Base-by-base conservation (phyloP, 1,284 basidiomycete genomes). In the Fomitopsis schrenkii region DNA sequence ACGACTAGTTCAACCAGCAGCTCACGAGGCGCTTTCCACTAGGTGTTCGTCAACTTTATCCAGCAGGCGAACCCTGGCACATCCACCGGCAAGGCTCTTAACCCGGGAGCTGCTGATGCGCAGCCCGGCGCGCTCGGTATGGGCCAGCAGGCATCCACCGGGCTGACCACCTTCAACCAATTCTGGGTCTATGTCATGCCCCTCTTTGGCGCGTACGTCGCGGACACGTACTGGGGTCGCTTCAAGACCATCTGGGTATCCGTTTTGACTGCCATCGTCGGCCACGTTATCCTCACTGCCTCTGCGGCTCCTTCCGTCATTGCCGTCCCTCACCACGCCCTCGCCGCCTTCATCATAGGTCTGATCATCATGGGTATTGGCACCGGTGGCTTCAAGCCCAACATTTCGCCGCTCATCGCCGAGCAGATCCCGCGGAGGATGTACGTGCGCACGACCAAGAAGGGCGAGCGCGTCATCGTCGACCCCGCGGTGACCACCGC, bases 301-400 rank as follows among this genome's bases (percentile, higher is more conserved):
- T 83, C 88, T 22, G 83, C 88, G 8, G 73, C 93, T 30, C 93
- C 93, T 0, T 80, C 84, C 2, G 84, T 93, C 53, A 88, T 94
- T 63, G 80, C 83, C 15, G 76, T 86, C 44, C 67, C 77, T 26
- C 75, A 85, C 46, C 75, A 79, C 35, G 81, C 91, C 0, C 73
- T 87, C 35, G 89, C 82, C 2, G 79, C 82, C 40, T 93, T 94
- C 69, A 68, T 80, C 46, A 68, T 93, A 58, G 86, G 88, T 1
- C 76, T 92, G 38, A 73, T 93, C 62, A 76, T 93, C 59, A 93
- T 88, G 74, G 65, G 71, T 57, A 35, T 80, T 14, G 83, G 84
- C 10, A 89, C 93, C 5, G 93, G 92, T 19, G 80, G 86, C 36
- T 93, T 95, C 83, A 94, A 94, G 76, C 73, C 86, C 0, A 94